Evolutionary conservation across 345 rosid species (phyloP), one percentile per base, ranked within the genome.

Genomic region (Raphanus sativus): DNA sequence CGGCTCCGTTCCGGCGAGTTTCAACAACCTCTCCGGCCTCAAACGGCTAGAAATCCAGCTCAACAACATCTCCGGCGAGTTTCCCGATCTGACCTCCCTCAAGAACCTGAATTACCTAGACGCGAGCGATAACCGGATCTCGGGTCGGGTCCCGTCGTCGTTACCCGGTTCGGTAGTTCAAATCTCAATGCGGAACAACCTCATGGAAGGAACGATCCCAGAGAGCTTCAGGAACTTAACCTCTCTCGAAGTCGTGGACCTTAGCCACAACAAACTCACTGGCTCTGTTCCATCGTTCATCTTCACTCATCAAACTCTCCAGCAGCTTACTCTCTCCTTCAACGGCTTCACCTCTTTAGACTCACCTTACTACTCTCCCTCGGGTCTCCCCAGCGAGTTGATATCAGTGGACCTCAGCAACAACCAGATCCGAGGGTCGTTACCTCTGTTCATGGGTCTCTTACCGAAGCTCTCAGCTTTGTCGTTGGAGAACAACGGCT

Each of bases 261-360:
- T 94, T 54, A 89, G 87, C 80, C 77, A 84, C 84, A 94, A 91
- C 85, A 79, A 73, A 10, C 90, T 94, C 81, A 76, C 63, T 2
- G 90, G 81, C 64, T 76, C 87, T 0, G 78, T 89, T 62, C 91
- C 94, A 17, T 75, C 85, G 0, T 32, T 81, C 50, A 79, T 94
- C 65, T 89, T 91, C 82, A 74, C 66, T 65, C 94, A 84, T 73
- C 89, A 87, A 8, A 83, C 96, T 24, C 90, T 94, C 9, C 91
- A 94, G 45, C 98, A 94, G 61, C 90, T 91, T 55, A 87, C 86
- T 16, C 92, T 94, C 75, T 83, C 96, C n/a, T 80, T 65, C 85
- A 91, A 93, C 78, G 74, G 69, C 52, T 86, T 94, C 82, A 80
- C 84, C 0, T 85, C 94, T 65, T 70, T 94, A 28, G 84, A 88